Evolutionary conservation across 1,284 basidiomycete genomes (phyloP).

Genomic region (Moesziomyces antarcticus): DNA sequence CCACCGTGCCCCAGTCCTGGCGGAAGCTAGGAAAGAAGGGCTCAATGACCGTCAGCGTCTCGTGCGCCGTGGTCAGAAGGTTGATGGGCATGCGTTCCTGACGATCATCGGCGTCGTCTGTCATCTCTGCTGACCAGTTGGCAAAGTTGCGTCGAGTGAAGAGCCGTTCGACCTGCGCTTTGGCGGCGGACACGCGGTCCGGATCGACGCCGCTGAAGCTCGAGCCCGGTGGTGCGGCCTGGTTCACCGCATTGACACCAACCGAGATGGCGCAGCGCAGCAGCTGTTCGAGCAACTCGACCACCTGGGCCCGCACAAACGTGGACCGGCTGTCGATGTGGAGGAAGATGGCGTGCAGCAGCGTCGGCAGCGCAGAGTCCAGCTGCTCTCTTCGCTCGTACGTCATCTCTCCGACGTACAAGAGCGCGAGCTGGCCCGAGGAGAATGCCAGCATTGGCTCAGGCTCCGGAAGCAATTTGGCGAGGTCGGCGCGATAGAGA

Average conservation of each 20-base stretch:
- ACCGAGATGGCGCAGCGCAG: constrained; percentile 49
- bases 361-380: constrained; percentile 76
- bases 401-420: constrained; percentile 85
- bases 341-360: constrained; percentile 84
- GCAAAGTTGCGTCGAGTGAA: constrained; percentile 36
- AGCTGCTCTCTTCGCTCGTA: constrained; percentile 83
- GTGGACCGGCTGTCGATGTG: constrained; percentile 82
- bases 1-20: constrained; percentile 82
- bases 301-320: constrained; percentile 78
- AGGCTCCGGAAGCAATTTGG: constrained; percentile 36
- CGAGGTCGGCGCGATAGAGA: constrained; percentile 55
- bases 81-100: constrained; percentile 34
- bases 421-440: constrained; percentile 85
- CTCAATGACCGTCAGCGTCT: constrained; percentile 31
- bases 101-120: constrained; percentile 27
- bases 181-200: constrained; percentile 20
- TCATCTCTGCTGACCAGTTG: constrained; percentile 29
- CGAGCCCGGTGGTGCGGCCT: constrained; percentile 7
- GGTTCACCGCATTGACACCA: constrained; percentile 10
- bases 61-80: constrained; percentile 27
- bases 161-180: constrained; percentile 36
- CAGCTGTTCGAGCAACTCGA: constrained; percentile 72
- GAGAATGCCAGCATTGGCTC: constrained; percentile 70
- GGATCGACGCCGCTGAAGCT: constrained; percentile 18
- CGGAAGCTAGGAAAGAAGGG: constrained; percentile 69